Percentiles rank a stretch among this genome's conserved stretches.
These are phyloP conservation scores for Inga laurina DNA, from an alignment of 306 rosid species.

Conservation along the genomic window DNA sequence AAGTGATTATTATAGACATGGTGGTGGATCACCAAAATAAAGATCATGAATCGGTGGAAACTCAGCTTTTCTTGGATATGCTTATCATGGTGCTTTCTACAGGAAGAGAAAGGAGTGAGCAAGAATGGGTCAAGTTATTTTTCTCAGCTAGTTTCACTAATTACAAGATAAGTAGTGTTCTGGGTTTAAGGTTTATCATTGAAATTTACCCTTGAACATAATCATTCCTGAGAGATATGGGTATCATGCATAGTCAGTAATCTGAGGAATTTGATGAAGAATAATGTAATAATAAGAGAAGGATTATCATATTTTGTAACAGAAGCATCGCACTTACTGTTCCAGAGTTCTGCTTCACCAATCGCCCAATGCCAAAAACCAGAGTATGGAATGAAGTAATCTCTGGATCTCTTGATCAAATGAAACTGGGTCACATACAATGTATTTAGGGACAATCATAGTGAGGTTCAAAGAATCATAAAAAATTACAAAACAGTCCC, in stretches of 20 bases:
- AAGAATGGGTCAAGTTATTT: too few relatives aligned
- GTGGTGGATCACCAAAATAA: background rate
- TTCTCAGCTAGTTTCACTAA: too few relatives aligned
- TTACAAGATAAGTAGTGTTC: background rate
- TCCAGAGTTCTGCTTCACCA: too few relatives aligned
- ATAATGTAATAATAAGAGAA: background rate
- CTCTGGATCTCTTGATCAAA: too few relatives aligned
- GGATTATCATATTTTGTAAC: background rate
- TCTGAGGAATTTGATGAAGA: background rate
- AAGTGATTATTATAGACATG: background rate
- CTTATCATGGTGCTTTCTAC: background rate
- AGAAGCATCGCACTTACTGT: background rate
- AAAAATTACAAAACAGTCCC: too few relatives aligned
- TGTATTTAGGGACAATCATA: too few relatives aligned
- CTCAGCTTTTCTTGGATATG: background rate
- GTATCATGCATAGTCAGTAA: background rate
- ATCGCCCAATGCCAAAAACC: too few relatives aligned
- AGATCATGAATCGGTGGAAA: background rate
- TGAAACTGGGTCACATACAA: too few relatives aligned
- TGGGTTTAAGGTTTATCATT: constrained; percentile 2
- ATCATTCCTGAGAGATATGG: background rate
- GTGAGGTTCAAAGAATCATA: too few relatives aligned
- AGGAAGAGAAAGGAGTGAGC: background rate
- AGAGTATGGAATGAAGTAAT: too few relatives aligned
- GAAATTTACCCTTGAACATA: background rate